Evolutionary conservation across 192 early-diverging fungal species (phyloP).

Genomic region (Linnemannia zychae): DNA sequence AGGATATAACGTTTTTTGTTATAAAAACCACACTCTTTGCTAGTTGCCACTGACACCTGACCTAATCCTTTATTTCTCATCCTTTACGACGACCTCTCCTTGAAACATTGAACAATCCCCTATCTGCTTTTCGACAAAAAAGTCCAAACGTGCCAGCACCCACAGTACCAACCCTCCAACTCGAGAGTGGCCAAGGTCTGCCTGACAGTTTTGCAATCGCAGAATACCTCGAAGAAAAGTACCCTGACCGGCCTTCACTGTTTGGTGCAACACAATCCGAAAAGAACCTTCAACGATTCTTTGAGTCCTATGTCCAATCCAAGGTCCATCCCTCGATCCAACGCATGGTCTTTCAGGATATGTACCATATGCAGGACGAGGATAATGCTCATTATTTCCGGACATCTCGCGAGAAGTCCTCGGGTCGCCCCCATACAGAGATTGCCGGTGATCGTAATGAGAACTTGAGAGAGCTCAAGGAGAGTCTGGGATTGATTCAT

Average conservation of each 20-base stretch:
- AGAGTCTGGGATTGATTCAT: slow-evolving; percentile 34
- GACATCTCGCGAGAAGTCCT: slow-evolving; percentile 51
- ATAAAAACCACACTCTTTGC: not conserved
- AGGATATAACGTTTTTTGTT: not conserved
- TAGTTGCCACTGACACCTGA: not conserved
- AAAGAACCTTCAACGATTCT: slow-evolving; percentile 58
- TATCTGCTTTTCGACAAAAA: no score
- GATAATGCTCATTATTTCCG: slow-evolving; percentile 53
- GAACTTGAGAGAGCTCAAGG: slow-evolving; percentile 32
- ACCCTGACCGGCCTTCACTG: slow-evolving; percentile 63
- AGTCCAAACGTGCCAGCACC: slow-evolving; percentile 34
- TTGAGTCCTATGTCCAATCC: slow-evolving; percentile 51
- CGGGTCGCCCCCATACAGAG: slow-evolving; percentile 35
- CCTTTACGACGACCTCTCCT: not conserved
- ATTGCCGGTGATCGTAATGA: slow-evolving; percentile 43
- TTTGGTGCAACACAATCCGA: slow-evolving; percentile 50
- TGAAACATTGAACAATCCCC: no score
- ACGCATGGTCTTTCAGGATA: slow-evolving; percentile 42
- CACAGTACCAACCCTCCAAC: slow-evolving; percentile 59
- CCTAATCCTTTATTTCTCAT: not conserved
- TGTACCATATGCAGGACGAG: slow-evolving; percentile 38
- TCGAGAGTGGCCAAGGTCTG: slow-evolving; percentile 44
- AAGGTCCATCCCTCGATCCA: slow-evolving; percentile 43
- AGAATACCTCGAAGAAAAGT: slow-evolving; percentile 68
- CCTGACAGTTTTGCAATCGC: slow-evolving; percentile 70